phyloP scores from a whole-genome alignment of 306 rosid genomes.

The Cyamopsis tetragonoloba region DNA sequence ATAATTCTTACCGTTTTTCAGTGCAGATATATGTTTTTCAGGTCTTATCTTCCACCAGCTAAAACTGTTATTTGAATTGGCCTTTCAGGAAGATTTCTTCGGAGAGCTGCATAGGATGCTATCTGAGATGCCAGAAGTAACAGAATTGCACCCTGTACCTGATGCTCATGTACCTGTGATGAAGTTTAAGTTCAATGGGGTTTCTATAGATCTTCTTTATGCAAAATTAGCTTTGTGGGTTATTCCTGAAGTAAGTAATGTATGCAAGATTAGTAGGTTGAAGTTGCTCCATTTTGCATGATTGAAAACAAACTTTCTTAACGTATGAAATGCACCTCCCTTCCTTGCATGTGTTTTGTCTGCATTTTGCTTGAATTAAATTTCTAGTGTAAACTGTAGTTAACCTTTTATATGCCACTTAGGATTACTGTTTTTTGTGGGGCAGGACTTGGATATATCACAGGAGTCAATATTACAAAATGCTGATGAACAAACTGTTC shows the following conservation, averaged over 20 bases:
- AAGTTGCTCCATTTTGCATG: background rate
- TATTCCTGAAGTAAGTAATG: conserved; percentile 80
- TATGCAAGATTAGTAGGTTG: background rate
- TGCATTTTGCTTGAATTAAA: conserved; percentile 1
- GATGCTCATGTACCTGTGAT: conserved; percentile 94
- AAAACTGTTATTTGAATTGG: conserved; percentile 27
- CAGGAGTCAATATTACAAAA: conserved; percentile 79
- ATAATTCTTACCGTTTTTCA: conserved; percentile 13
- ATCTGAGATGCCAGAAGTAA: conserved; percentile 84
- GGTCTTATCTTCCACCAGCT: background rate
- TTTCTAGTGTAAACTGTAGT: background rate
- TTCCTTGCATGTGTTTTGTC: background rate
- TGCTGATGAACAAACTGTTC: conserved; percentile 91
- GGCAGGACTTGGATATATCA: conserved; percentile 83
- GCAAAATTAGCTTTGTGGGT: conserved; percentile 81
- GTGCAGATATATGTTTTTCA: background rate
- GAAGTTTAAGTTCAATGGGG: conserved; percentile 67
- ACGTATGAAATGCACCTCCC: background rate
- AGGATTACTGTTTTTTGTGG: conserved; percentile 17
- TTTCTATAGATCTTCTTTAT: conserved; percentile 92
- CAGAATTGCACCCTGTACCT: conserved; percentile 92
- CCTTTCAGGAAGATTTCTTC: conserved; percentile 87
- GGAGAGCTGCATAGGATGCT: conserved; percentile 74
- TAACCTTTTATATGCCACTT: background rate
- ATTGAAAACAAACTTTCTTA: conserved; percentile 10